A percentile compares a stretch with the other conserved stretches of the same genome.
Evolutionary conservation across 768 basidiomycete genomes (phyloP).

Genomic region (Butyriboletus loyo): DNA sequence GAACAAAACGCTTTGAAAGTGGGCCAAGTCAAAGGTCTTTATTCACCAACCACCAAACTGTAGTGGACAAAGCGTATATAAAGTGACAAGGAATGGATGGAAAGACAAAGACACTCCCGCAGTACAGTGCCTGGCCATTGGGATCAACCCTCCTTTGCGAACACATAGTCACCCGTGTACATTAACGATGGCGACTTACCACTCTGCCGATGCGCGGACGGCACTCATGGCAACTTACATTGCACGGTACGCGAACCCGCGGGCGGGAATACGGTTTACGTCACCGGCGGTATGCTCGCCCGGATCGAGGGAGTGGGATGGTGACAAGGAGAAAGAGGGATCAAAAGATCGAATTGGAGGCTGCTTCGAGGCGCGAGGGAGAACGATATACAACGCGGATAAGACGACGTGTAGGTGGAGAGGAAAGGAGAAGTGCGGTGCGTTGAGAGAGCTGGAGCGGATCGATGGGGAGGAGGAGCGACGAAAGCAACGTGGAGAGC

Average conservation of each 20-base stretch:
- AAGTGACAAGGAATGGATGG: constrained; percentile 4
- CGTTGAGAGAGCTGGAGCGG: constrained; percentile 8
- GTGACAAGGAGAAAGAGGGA: not conserved
- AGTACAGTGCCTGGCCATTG: not conserved
- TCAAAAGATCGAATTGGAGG: not conserved
- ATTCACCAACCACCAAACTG: constrained; percentile 8
- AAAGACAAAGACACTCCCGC: not conserved
- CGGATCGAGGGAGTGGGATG: not conserved
- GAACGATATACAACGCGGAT: constrained; percentile 30
- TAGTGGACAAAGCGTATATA: constrained; percentile 25
- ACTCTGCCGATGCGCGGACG: constrained; percentile 35
- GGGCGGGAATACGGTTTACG: constrained; percentile 7
- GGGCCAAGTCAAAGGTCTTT: constrained; percentile 11
- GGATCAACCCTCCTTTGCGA: not conserved
- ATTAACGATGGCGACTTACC: constrained; percentile 14
- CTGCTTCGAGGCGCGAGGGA: constrained; percentile 16
- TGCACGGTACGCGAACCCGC: constrained; percentile 21
- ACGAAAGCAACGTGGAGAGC: not conserved
- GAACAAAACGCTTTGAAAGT: constrained; percentile 11
- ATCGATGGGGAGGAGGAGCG: constrained; percentile 26
- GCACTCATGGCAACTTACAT: constrained; percentile 31
- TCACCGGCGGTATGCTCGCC: not conserved
- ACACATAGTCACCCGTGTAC: not conserved
- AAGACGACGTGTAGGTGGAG: not conserved
- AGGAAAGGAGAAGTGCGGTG: not conserved